These are phyloP conservation scores for Cercophora scortea DNA, from an alignment of 495 filamentous ascomycete species.

Conservation along the genomic window DNA sequence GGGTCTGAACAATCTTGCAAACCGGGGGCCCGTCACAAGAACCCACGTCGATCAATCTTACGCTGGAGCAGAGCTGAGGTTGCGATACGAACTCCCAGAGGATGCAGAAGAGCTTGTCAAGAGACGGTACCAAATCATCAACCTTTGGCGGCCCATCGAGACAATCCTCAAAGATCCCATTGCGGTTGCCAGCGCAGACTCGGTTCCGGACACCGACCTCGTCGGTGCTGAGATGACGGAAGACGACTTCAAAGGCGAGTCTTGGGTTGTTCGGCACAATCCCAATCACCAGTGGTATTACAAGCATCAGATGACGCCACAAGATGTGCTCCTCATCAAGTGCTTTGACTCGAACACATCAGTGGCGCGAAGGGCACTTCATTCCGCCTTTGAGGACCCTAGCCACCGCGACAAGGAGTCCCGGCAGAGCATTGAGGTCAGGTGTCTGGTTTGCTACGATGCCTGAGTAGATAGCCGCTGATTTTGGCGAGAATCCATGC, in stretches of 20 bases:
- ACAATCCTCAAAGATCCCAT: slow-evolving; percentile 54
- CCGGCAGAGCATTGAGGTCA: slow-evolving; percentile 58
- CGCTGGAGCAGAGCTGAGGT: slow-evolving; percentile 45
- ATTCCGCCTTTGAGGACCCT: slow-evolving; percentile 53
- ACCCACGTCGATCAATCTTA: slow-evolving; percentile 72
- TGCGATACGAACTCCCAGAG: slow-evolving; percentile 53
- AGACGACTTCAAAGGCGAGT: slow-evolving; percentile 46
- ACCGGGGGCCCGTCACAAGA: slow-evolving; percentile 56
- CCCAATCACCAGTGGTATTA: slow-evolving; percentile 63
- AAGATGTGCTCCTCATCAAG: slow-evolving; percentile 58
- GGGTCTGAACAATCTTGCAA: slow-evolving; percentile 22
- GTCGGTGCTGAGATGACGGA: slow-evolving; percentile 63
- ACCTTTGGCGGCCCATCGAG: slow-evolving; percentile 58
- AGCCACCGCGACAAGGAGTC: slow-evolving; percentile 29
- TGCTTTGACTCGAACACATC: slow-evolving; percentile 56
- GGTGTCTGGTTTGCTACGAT: slow-evolving; percentile 15
- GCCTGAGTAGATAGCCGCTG: background rate
- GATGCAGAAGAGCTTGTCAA: slow-evolving; percentile 55
- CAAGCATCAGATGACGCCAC: slow-evolving; percentile 55
- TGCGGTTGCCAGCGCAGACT: slow-evolving; percentile 51
- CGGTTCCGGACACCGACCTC: slow-evolving; percentile 57
- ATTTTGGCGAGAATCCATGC: too few species aligned
- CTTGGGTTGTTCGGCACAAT: slow-evolving; percentile 53
- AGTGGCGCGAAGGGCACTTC: slow-evolving; percentile 52
- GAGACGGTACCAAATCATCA: slow-evolving; percentile 63